phyloP scores from a whole-genome alignment of 208 protist genomes.

The Phytomonas serpens region DNA sequence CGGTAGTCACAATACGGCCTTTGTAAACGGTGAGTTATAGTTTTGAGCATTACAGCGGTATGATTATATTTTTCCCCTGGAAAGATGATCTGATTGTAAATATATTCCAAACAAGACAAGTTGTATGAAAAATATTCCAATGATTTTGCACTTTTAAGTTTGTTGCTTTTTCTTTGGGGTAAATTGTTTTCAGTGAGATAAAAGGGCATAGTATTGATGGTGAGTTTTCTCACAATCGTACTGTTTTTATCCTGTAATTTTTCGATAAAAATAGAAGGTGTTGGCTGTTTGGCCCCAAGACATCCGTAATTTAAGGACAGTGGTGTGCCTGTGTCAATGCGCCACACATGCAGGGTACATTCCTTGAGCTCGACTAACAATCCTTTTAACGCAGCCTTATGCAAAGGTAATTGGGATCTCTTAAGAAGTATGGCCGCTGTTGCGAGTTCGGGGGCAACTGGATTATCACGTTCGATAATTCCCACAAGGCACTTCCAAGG shows the following conservation, averaged over 20 bases:
- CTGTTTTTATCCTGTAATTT: slow-evolving; percentile 15
- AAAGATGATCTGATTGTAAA: slow-evolving; percentile 1
- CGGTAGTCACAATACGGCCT: slow-evolving; percentile 49
- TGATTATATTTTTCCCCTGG: not conserved
- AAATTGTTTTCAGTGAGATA: not conserved
- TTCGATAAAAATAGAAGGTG: not conserved
- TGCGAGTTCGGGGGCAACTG: slow-evolving; percentile 12
- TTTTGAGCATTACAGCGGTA: not conserved
- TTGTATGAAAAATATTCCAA: not conserved
- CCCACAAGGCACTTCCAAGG: slow-evolving; percentile 79
- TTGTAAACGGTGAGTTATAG: slow-evolving; percentile 10
- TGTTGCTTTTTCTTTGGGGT: not conserved
- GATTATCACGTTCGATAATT: slow-evolving; percentile 19
- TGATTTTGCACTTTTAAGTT: slow-evolving; percentile 2
- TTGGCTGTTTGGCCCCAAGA: too few relatives aligned
- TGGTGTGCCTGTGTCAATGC: not conserved
- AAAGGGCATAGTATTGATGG: not conserved
- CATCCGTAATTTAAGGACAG: too few relatives aligned
- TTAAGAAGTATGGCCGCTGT: slow-evolving; percentile 2
- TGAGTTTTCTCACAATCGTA: slow-evolving; percentile 6
- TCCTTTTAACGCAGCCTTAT: not conserved
- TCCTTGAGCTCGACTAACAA: not conserved
- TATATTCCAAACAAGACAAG: not conserved
- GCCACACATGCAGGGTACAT: not conserved
- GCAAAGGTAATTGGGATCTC: slow-evolving; percentile 24